These are phyloP conservation scores for Kingdonia uniflora DNA, from an alignment of 164 flowering plant species.

Conservation along the genomic window DNA sequence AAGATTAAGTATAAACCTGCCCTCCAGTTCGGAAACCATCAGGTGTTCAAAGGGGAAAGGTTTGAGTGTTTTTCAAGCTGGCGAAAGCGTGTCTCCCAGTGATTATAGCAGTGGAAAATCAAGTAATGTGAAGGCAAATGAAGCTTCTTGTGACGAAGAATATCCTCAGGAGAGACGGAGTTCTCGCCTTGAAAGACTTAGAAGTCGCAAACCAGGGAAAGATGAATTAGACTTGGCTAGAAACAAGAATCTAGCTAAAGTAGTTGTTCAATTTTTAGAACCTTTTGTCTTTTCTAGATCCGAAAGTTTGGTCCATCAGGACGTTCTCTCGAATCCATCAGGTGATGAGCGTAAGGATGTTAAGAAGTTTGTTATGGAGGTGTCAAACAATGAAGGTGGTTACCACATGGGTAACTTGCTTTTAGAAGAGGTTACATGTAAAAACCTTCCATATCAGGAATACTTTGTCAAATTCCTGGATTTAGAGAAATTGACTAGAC, in stretches of 20 bases:
- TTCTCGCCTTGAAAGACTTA: slow-evolving; percentile 76
- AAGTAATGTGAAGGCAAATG: slow-evolving; percentile 40
- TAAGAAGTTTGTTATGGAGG: slow-evolving; percentile 34
- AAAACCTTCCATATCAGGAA: slow-evolving; percentile 36
- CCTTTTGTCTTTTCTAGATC: slow-evolving; percentile 44
- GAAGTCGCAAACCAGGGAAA: slow-evolving; percentile 87
- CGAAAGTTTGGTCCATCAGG: slow-evolving; percentile 15
- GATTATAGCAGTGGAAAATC: slow-evolving; percentile 27
- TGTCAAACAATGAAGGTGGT: slow-evolving; percentile 70
- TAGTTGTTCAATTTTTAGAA: slow-evolving; percentile 44
- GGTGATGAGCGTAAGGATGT: slow-evolving; percentile 40
- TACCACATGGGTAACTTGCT: slow-evolving; percentile 77
- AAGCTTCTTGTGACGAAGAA: slow-evolving; percentile 40
- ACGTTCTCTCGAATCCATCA: slow-evolving; percentile 15
- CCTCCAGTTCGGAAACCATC: slow-evolving; percentile 27
- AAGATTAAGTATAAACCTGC: slow-evolving; percentile 43
- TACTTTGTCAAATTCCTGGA: slow-evolving; percentile 53
- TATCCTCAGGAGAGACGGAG: slow-evolving; percentile 92
- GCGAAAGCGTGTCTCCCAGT: slow-evolving; percentile 18
- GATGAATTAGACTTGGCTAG: slow-evolving; percentile 51
- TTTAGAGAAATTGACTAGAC: slow-evolving; percentile 75
- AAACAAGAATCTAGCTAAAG: slow-evolving; percentile 53
- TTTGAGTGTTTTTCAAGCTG: slow-evolving; percentile 5
- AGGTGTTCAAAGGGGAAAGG: slow-evolving; percentile 26
- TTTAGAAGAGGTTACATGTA: slow-evolving; percentile 53